phyloP scores from a whole-genome alignment of 352 stramenopile genomes.

The Globisporangium radiosum region DNA sequence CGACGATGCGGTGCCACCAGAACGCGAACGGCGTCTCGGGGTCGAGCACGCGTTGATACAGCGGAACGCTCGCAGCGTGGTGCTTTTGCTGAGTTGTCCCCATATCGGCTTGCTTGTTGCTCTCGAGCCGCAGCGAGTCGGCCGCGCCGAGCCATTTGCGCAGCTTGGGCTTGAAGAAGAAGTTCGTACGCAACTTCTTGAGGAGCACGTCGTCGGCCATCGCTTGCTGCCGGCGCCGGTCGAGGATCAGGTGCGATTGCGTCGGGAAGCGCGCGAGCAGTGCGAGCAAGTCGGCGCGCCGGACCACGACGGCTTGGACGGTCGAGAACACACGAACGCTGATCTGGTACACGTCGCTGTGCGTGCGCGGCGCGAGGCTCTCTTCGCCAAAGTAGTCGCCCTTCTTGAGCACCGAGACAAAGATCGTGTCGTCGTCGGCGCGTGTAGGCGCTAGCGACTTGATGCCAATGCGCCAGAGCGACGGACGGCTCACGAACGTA shows the following conservation, averaged over 20 bases:
- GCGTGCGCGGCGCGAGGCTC: constrained; percentile 22
- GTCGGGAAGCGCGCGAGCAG: constrained; percentile 36
- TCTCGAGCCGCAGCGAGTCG: constrained; percentile 31
- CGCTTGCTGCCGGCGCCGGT: constrained; percentile 12
- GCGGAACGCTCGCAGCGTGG: too few relatives aligned
- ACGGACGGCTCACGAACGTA: neutral
- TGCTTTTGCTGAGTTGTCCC: constrained; percentile 10
- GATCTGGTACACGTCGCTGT: constrained; percentile 39
- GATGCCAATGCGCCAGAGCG: constrained; percentile 6
- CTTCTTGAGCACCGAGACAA: constrained; percentile 48
- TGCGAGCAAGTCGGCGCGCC: constrained; percentile 32
- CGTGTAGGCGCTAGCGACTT: neutral
- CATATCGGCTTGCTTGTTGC: constrained; percentile 16
- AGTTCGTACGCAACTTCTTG: constrained; percentile 31
- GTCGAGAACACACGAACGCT: constrained; percentile 53
- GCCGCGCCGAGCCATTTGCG: constrained; percentile 33
- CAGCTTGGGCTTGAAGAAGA: constrained; percentile 50
- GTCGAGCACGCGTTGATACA: constrained; percentile 20
- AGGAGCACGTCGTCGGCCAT: constrained; percentile 14
- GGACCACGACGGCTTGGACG: constrained; percentile 36
- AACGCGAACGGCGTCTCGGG: constrained; percentile 32
- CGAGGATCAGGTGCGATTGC: constrained; percentile 22
- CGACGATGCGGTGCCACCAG: constrained; percentile 56
- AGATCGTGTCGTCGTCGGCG: constrained; percentile 12
- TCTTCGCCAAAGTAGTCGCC: constrained; percentile 62